Evolutionary conservation across 257 asterid genomes (phyloP).

Genomic region (Ilex asprella): DNA sequence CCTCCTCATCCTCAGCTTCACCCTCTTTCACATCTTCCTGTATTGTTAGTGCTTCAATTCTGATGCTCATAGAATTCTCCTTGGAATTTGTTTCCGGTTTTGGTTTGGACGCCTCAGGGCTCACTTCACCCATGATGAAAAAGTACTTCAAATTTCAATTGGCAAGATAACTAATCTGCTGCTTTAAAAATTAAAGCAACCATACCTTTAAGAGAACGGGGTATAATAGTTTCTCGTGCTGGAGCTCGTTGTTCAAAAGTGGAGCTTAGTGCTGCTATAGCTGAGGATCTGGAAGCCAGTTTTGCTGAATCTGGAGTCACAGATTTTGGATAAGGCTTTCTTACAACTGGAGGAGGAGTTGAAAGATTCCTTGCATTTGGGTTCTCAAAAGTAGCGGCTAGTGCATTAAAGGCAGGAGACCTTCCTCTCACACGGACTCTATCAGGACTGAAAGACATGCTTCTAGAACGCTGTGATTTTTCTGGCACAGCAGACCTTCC

Average conservation of each 20-base stretch:
- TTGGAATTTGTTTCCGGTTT: constrained; percentile 40
- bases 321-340: constrained; percentile 83
- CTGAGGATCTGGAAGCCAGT: constrained; percentile 46
- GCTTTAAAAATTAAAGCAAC: constrained; percentile 1
- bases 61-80: constrained; percentile 43
- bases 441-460: constrained; percentile 96
- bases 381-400: constrained; percentile 90
- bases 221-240: constrained; percentile 48
- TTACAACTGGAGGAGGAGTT: constrained; percentile 87
- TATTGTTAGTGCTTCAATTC: constrained; percentile 46
- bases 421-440: constrained; percentile 97
- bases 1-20: constrained; percentile 87
- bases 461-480: constrained; percentile 88
- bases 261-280: constrained; percentile 63
- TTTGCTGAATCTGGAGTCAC: constrained; percentile 67
- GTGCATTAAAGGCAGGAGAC: constrained; percentile 93
- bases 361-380: constrained; percentile 74
- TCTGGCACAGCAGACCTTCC: constrained; percentile 88
- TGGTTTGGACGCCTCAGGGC: constrained; percentile 37
- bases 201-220: constrained; percentile 67
- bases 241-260: constrained; percentile 57
- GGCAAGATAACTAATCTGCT: not conserved
- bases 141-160: not conserved
- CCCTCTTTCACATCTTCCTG: constrained; percentile 82
- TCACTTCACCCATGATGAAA: constrained; percentile 33